Conservation (phyloP, 2,329 filamentous ascomycete species). For the Cercospora berteroae region DNA sequence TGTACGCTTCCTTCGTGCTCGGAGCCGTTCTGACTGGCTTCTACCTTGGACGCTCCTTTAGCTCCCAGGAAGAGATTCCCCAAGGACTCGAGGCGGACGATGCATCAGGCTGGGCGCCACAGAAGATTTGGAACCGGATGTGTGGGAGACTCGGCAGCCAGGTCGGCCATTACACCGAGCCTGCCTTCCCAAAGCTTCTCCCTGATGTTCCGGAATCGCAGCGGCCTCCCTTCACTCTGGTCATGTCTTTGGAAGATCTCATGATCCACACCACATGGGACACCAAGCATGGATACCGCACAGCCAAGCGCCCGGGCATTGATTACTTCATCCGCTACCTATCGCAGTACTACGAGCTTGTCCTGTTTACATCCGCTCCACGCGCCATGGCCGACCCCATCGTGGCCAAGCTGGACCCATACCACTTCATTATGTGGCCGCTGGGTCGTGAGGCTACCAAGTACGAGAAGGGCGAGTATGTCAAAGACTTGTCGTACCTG, state of each 20-base stretch:
- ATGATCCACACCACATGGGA: constrained; percentile 94
- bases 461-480: constrained; percentile 91
- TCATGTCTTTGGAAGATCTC: constrained; percentile 88
- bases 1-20: constrained; percentile 63
- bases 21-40: constrained; percentile 58
- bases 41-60: constrained; percentile 86
- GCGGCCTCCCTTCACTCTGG: constrained; percentile 85
- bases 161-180: constrained; percentile 91
- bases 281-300: constrained; percentile 88
- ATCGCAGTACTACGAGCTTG: constrained; percentile 95
- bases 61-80: constrained; percentile 65
- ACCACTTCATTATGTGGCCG: constrained; percentile 91
- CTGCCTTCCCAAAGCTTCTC: constrained; percentile 88
- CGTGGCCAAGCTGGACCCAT: constrained; percentile 90
- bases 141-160: constrained; percentile 72
- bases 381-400: constrained; percentile 82
- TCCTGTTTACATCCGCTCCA: constrained; percentile 89
- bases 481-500: constrained; percentile 98
- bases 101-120: constrained; percentile 74
- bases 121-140: constrained; percentile 76
- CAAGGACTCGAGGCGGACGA: constrained; percentile 59
- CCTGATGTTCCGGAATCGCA: constrained; percentile 76
- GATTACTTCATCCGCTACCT: constrained; percentile 98
- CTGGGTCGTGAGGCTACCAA: constrained; percentile 95
- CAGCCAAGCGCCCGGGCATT: constrained; percentile 89